phyloP scores from a whole-genome alignment of 257 asterid species.

The Nicotiana knightiana region DNA sequence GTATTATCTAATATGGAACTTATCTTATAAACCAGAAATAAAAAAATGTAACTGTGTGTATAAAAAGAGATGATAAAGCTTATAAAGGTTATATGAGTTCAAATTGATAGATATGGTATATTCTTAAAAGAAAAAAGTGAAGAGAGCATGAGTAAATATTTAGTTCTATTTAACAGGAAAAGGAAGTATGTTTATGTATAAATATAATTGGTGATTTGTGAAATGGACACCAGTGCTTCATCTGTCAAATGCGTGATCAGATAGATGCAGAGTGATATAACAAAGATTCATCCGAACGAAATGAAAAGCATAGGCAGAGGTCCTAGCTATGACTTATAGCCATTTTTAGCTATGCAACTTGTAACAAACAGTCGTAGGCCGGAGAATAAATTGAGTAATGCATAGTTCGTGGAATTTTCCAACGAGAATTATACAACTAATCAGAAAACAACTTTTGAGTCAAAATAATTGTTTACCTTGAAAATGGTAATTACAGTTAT shows the following conservation, averaged over 20 bases:
- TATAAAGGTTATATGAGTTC: no score
- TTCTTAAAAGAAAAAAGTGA: no score
- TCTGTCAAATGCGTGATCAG: neutral
- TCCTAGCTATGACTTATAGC: neutral
- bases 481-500: no score
- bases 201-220: neutral
- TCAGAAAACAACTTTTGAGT: neutral
- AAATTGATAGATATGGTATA: no score
- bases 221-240: neutral
- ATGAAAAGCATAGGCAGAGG: neutral
- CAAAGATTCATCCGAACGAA: neutral
- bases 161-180: no score
- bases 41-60: no score
- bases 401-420: neutral
- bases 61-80: no score
- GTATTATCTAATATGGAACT: no score
- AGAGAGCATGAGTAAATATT: no score
- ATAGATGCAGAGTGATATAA: conserved; percentile 4
- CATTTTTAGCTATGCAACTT: neutral
- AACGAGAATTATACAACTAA: neutral
- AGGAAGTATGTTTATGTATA: no score
- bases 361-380: neutral
- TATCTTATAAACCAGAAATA: no score
- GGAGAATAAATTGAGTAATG: neutral
- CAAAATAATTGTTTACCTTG: neutral